A percentile compares a stretch with the other conserved stretches of the same genome.
phyloP scores from a whole-genome alignment of 495 filamentous ascomycete genomes.

The Acidiella bohemica region DNA sequence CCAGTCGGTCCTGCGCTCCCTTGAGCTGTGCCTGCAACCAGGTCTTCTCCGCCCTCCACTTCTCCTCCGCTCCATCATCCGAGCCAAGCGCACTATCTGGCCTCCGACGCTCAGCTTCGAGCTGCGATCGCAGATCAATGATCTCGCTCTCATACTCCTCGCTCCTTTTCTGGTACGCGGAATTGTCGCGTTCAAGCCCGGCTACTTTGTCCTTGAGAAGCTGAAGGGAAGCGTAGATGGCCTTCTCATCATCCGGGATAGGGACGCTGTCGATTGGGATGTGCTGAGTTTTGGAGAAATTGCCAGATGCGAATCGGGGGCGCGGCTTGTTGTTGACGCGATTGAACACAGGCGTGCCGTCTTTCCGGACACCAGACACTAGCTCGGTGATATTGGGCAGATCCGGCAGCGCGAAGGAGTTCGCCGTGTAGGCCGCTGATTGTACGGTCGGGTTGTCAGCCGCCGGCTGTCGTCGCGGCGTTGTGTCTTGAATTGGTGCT shows the following conservation, averaged over 20 bases:
- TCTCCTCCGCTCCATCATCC: slow-evolving; percentile 23
- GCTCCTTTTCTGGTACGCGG: slow-evolving; percentile 42
- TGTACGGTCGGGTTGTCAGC: slow-evolving; percentile 19
- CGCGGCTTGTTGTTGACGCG: slow-evolving; percentile 35
- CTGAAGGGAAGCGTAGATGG: slow-evolving; percentile 52
- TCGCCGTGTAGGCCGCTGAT: slow-evolving; percentile 35
- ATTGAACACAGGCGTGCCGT: slow-evolving; percentile 51
- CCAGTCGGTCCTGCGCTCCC: slow-evolving; percentile 43
- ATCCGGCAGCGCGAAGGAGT: slow-evolving; percentile 54
- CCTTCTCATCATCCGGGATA: slow-evolving; percentile 55
- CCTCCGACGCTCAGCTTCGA: slow-evolving; percentile 33
- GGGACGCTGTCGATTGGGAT: slow-evolving; percentile 46
- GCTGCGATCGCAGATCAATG: slow-evolving; percentile 38
- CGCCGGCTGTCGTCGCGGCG: slow-evolving; percentile 12
- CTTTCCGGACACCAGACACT: slow-evolving; percentile 52
- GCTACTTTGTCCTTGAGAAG: slow-evolving; percentile 54
- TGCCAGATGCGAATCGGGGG: slow-evolving; percentile 43
- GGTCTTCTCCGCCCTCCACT: slow-evolving; percentile 39
- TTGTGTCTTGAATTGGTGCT: slow-evolving; percentile 15
- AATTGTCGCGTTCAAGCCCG: slow-evolving; percentile 45
- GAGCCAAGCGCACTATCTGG: slow-evolving; percentile 34
- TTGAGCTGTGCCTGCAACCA: slow-evolving; percentile 47
- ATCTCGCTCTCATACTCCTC: slow-evolving; percentile 46
- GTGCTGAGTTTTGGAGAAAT: slow-evolving; percentile 21
- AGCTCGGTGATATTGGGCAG: slow-evolving; percentile 60